phyloP scores from a whole-genome alignment of 768 basidiomycete species.

The Chalciporus pseudorubinellus region DNA sequence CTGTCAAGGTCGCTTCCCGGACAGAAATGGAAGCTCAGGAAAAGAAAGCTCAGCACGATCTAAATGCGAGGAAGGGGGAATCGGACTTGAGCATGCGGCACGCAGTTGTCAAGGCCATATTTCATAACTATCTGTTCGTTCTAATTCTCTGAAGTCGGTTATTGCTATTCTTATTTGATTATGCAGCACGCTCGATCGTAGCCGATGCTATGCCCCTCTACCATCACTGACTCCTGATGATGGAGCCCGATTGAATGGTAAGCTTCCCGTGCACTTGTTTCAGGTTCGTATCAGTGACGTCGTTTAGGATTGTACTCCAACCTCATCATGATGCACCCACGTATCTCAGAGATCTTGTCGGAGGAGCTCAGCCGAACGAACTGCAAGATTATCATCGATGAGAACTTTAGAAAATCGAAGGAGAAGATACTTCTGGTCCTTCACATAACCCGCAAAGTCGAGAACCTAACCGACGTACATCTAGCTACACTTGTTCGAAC shows the following conservation, averaged over 20 bases:
- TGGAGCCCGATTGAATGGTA: constrained; percentile 12
- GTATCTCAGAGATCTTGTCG: constrained; percentile 15
- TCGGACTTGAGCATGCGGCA: constrained; percentile 22
- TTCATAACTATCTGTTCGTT: constrained; percentile 25
- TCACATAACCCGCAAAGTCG: constrained; percentile 14
- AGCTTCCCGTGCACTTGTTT: background rate
- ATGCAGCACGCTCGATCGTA: constrained; percentile 19
- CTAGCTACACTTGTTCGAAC: constrained; percentile 11
- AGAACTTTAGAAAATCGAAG: constrained; percentile 23
- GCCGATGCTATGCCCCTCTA: constrained; percentile 11
- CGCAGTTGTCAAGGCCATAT: constrained; percentile 26
- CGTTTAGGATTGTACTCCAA: constrained; percentile 17
- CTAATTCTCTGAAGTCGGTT: background rate
- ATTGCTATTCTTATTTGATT: background rate
- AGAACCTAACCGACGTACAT: constrained; percentile 14
- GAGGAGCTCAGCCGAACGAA: constrained; percentile 19
- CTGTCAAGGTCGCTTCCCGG: background rate
- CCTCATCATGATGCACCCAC: constrained; percentile 15
- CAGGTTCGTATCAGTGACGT: background rate
- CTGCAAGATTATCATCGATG: constrained; percentile 15
- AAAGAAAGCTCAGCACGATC: constrained; percentile 12
- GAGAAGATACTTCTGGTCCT: constrained; percentile 21
- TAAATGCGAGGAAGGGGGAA: constrained; percentile 9
- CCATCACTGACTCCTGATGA: constrained; percentile 15
- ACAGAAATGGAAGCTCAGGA: constrained; percentile 5